Base-by-base conservation (phyloP, 805 yeast genomes). In the Metschnikowia noctiluminum region DNA sequence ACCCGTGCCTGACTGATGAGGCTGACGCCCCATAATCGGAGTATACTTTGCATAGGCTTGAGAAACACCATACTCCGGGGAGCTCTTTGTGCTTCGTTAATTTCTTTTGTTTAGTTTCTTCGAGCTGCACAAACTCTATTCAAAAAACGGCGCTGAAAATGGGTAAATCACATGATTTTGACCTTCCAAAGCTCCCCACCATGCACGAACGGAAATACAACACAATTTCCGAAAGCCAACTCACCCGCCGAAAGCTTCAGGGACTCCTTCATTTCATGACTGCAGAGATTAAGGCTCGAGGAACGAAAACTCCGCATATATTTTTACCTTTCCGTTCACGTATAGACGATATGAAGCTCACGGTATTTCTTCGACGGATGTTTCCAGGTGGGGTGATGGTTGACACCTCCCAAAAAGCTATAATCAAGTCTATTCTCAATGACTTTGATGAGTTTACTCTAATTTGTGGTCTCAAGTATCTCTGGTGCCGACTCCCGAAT, bases 401-500 rank as follows among this genome's bases (percentile, higher is more conserved):
- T 2, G 49, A 53, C 26, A 43, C 56, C 28, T 42, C 51, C 32
- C 51, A 74, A 7, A 74, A 74, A 28, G 66, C 68, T 6, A 60
- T 55, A 1, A 53, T 81, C 36, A 68, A 71, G 35, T 64, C 70
- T 28, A 84, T 77, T 2, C 71, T 87, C 6, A 63, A 73, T 42
- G 59, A 70, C 43, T 62, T 64, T 38, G 89, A 87, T 55, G 89
- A 82, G 48, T 84, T 79, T 63, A 85, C 91, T 1, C 68, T 90
- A 37, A 81, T 87, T 35, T 78, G 89, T 48, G 85, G 85, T 1
- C 70, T 90, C 50, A 89, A 89, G 62, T 90, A 87, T 67, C 72
- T 89, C 40, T 90, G 97, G 97, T 80, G 91, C 51, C 73, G 97
- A 50, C 66, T 91, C 16, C 92, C 92, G 8, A 85, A 84, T 48